A percentile compares a stretch with the other conserved stretches of the same genome.
Conservation (phyloP, 2,329 filamentous ascomycete genomes). For the Sarocladium oryzae region DNA sequence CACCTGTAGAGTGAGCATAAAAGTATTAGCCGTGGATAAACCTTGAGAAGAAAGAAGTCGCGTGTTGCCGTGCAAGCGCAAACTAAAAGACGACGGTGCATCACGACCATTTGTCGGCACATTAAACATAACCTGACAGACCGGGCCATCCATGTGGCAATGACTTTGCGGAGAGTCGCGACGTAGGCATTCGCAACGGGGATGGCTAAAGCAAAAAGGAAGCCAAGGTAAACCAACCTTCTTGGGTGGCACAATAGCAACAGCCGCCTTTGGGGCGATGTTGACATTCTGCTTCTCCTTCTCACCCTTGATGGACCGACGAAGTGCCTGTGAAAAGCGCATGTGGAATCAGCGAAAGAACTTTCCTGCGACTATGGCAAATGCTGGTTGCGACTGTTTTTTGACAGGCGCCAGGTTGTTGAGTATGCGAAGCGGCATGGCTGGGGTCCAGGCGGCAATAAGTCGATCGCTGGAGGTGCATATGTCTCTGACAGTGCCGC, state of each 20-base stretch:
- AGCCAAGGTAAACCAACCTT: constrained; percentile 55
- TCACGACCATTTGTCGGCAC: no score
- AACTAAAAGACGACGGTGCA: no score
- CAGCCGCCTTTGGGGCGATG: constrained; percentile 76
- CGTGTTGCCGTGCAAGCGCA: background rate
- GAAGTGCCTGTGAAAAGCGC: constrained; percentile 59
- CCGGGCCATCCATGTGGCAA: no score
- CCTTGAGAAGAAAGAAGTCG: background rate
- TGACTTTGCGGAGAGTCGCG: no score
- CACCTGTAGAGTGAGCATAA: constrained; percentile 54
- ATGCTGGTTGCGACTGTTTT: background rate
- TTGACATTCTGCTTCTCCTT: constrained; percentile 68
- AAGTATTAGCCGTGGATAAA: background rate
- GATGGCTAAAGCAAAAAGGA: constrained; percentile 3
- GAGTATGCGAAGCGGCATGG: background rate
- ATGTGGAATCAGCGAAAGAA: constrained; percentile 18
- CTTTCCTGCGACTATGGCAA: background rate
- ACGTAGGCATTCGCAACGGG: background rate
- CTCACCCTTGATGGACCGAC: constrained; percentile 85
- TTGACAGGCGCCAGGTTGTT: background rate
- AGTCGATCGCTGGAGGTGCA: background rate
- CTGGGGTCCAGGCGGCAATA: background rate
- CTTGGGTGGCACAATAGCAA: constrained; percentile 86
- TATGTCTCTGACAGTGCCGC: background rate
- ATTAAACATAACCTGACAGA: no score